Conservation (phyloP, 176 grass and related monocot genomes). For the Carex littledalei region DNA sequence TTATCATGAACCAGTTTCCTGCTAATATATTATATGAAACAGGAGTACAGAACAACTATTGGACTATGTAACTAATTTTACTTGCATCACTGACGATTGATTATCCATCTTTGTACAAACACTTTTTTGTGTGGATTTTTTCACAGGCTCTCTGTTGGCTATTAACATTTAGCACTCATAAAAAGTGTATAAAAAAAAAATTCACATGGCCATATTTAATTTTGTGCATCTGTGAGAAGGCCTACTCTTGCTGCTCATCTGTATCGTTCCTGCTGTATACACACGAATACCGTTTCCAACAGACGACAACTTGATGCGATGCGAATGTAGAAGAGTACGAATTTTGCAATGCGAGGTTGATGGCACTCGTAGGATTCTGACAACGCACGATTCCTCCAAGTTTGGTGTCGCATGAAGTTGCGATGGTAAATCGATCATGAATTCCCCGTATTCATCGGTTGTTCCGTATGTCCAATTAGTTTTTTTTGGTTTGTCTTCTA, state of each 20-base stretch:
- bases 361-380: constrained; percentile 45
- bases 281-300: constrained; percentile 33
- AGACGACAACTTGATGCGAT: constrained; percentile 23
- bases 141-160: background rate
- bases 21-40: background rate
- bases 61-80: background rate
- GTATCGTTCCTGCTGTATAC: constrained; percentile 51
- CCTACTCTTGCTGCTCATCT: constrained; percentile 21
- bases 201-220: constrained; percentile 1
- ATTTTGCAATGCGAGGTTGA: constrained; percentile 9
- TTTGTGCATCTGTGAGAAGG: constrained; percentile 16
- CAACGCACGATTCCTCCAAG: constrained; percentile 49
- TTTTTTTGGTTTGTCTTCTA: constrained; percentile 1
- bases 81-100: background rate
- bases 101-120: background rate
- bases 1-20: background rate
- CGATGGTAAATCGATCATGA: constrained; percentile 66
- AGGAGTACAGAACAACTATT: background rate
- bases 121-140: background rate
- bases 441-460: constrained; percentile 69
- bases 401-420: constrained; percentile 64
- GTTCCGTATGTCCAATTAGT: constrained; percentile 23
- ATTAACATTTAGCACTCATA: constrained; percentile 18
- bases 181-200: background rate
- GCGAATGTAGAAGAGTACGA: background rate